Percentiles rank a stretch among this genome's conserved stretches.
Conservation (phyloP, 306 rosid species). For the Vigna nakashimae region DNA sequence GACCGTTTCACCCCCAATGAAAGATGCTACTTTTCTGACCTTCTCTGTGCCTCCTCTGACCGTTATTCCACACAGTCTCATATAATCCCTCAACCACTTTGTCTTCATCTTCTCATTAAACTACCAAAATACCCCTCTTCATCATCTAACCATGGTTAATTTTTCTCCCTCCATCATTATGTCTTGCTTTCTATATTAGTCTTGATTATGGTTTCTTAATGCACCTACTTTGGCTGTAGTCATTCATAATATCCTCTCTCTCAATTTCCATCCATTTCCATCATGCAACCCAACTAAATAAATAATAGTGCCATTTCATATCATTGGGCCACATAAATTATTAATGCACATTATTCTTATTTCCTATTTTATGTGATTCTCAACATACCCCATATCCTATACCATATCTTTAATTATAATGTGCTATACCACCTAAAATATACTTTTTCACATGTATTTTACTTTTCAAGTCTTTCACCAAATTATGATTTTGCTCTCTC, state of each 20-base stretch:
- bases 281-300: slow-evolving; percentile 41
- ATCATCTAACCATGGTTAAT: slow-evolving; percentile 45
- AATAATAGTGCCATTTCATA: slow-evolving; percentile 6
- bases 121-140: slow-evolving; percentile 44
- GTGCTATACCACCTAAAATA: background rate
- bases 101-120: background rate
- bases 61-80: slow-evolving; percentile 37
- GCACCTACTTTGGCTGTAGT: slow-evolving; percentile 47
- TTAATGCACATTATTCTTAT: slow-evolving; percentile 17
- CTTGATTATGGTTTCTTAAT: slow-evolving; percentile 50
- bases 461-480: background rate
- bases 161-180: slow-evolving; percentile 14
- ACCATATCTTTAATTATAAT: no score
- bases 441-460: background rate
- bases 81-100: background rate
- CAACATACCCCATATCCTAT: no score
- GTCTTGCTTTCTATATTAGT: slow-evolving; percentile 39
- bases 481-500: no score
- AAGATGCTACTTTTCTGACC: slow-evolving; percentile 27
- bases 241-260: slow-evolving; percentile 41
- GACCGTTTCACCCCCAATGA: slow-evolving; percentile 45
- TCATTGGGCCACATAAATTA: slow-evolving; percentile 43
- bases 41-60: slow-evolving; percentile 42
- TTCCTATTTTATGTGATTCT: background rate
- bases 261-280: slow-evolving; percentile 44